Evolutionary conservation across 768 basidiomycete species (phyloP).

Genomic region (Boletus sp.): DNA sequence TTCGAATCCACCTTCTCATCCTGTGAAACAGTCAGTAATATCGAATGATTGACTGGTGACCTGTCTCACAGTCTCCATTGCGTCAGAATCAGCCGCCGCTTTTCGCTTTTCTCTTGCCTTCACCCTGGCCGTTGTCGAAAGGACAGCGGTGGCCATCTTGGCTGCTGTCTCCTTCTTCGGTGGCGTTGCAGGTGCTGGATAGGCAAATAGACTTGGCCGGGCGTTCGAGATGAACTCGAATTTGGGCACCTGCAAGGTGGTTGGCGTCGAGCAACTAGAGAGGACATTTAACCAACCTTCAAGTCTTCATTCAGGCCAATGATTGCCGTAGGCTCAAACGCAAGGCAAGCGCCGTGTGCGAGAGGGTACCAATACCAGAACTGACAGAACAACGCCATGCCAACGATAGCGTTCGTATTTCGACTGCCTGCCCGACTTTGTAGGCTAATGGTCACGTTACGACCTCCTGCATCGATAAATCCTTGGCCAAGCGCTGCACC

Average conservation of each 20-base stretch:
- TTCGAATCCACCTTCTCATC: slow-evolving; percentile 54
- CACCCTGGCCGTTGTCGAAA: slow-evolving; percentile 97
- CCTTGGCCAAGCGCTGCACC: slow-evolving; percentile 96
- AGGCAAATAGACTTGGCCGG: slow-evolving; percentile 88
- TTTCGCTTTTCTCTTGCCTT: slow-evolving; percentile 94
- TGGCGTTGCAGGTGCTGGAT: slow-evolving; percentile 82
- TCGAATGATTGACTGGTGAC: neutral
- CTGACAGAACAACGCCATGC: slow-evolving; percentile 97
- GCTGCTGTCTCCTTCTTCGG: slow-evolving; percentile 90
- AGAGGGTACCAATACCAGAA: slow-evolving; percentile 99
- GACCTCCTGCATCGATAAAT: slow-evolving; percentile 94
- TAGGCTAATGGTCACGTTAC: slow-evolving; percentile 92
- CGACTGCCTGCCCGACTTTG: slow-evolving; percentile 91
- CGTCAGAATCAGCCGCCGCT: slow-evolving; percentile 75
- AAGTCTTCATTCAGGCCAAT: slow-evolving; percentile 87
- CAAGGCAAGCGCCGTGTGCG: slow-evolving; percentile 87
- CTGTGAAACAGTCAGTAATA: slow-evolving; percentile 33
- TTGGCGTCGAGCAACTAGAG: slow-evolving; percentile 1
- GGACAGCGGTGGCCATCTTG: slow-evolving; percentile 91
- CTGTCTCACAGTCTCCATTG: slow-evolving; percentile 74
- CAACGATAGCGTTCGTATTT: slow-evolving; percentile 93
- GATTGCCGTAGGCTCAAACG: slow-evolving; percentile 94
- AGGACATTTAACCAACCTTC: slow-evolving; percentile 50
- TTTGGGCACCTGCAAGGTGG: slow-evolving; percentile 73
- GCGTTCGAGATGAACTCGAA: slow-evolving; percentile 92